Percentiles rank a stretch among this genome's conserved stretches.
Evolutionary conservation across 495 filamentous ascomycete genomes (phyloP).

Genomic region (Penicillium desertorum): DNA sequence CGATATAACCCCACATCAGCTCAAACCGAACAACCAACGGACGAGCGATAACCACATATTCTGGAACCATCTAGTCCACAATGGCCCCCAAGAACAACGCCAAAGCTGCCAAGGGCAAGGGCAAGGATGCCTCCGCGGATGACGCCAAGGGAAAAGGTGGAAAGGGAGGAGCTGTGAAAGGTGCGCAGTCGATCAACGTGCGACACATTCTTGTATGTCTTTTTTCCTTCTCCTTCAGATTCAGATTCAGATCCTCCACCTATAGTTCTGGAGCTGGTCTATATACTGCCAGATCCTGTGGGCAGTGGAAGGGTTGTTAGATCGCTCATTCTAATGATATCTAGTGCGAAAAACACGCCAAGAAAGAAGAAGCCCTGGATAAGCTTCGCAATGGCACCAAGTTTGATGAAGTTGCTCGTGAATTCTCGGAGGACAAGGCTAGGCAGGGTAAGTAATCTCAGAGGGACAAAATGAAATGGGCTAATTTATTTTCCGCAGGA

Average conservation of each 20-base stretch:
- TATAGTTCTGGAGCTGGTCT: neutral
- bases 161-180: conserved; percentile 57
- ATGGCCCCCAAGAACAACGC: conserved; percentile 60
- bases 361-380: conserved; percentile 82
- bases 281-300: neutral
- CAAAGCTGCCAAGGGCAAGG: conserved; percentile 44
- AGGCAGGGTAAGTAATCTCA: conserved; percentile 58
- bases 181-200: conserved; percentile 78
- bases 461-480: neutral
- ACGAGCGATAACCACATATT: neutral
- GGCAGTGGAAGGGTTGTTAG: neutral
- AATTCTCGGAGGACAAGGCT: conserved; percentile 89
- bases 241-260: neutral
- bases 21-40: conserved; percentile 5
- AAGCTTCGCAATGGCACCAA: conserved; percentile 74
- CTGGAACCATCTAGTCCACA: conserved; percentile 1
- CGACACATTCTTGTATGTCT: conserved; percentile 77
- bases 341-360: conserved; percentile 83
- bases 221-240: conserved; percentile 1
- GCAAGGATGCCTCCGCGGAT: conserved; percentile 48
- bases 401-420: conserved; percentile 85
- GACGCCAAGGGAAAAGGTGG: conserved; percentile 42
- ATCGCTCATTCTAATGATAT: neutral
- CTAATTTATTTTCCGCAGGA: conserved; percentile 45
- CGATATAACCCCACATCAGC: conserved; percentile 10